Evolutionary conservation across 2,329 filamentous ascomycete genomes (phyloP), one percentile per base, ranked within the genome.

Genomic region (Nemania serpens): DNA sequence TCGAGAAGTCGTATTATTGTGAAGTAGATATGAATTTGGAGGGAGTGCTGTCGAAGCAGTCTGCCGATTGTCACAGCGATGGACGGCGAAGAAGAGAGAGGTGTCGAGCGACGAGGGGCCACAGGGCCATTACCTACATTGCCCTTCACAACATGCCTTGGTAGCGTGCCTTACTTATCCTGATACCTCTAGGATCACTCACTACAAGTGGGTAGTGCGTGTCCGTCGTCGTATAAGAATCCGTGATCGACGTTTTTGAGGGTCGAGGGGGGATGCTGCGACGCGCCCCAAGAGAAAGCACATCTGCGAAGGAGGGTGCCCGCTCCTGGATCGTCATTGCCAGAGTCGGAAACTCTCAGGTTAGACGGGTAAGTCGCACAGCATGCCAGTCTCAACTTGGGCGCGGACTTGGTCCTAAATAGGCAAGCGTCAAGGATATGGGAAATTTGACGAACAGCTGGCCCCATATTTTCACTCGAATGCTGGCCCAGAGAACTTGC

Each of bases 21-120:
- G 36, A 13, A 39, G 15, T n/a, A 36, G n/a, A 17, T 43, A 17
- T 22, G 56, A 46, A 53, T 29, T 29, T 29, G 53, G 49, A 37
- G 29, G 36, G 39, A 29, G 47, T 60, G 64, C 64, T 64, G 61
- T 51, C 41, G 64, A 62, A 64, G 61, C 58, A 37, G 64, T 50
- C 61, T 54, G 61, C 55, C 58, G 61, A 60, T 29, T 54, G 36
- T 55, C 55, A 62, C 55, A 58, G 58, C 61, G 58, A 64, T 66
- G 22, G 36, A 20, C 33, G 50, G 50, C 33, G 37, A 46, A 50
- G 42, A 34, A 25, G 25, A 55, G 48, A 48, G 41, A 56, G 63
- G 60, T 55, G 50, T 51, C 29, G 29, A 49, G 47, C n/a, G 34
- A 49, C 59, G 43, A 48, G 45, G 52, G 48, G 45, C 20, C 48